Base-by-base conservation (phyloP, 495 filamentous ascomycete genomes). In the Ascodesmis nigricans region DNA sequence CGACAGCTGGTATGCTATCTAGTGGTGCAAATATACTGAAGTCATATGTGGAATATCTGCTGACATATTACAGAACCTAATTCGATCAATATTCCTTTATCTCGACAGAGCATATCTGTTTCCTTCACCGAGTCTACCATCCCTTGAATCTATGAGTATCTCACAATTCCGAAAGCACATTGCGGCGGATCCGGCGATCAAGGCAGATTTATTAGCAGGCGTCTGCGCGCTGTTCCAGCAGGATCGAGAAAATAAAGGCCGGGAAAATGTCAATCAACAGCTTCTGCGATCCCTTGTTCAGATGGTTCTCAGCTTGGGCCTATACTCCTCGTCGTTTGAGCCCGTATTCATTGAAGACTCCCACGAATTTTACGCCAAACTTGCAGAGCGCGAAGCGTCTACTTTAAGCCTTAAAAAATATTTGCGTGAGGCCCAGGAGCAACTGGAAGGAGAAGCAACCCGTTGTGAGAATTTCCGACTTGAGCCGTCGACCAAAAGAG, bases 31-130 rank as follows among this genome's bases (percentile, higher is more conserved):
- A n/a, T n/a, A n/a, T n/a, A n/a, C n/a, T n/a, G n/a, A n/a, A n/a
- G n/a, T n/a, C n/a, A n/a, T n/a, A n/a, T n/a, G n/a, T n/a, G n/a
- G n/a, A n/a, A n/a, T n/a, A n/a, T 10, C n/a, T 18, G 26, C 35
- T 37, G 6, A 30, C n/a, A n/a, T 7, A 13, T 29, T 36, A 31
- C 48, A 80, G 78, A 64, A 67, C 24, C 72, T 66, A 13, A 62
- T 97, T 33, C 66, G 79, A 36, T 80, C 71, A 39, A 73, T 92
- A 20, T 95, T 91, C 58, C 83, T 76, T 48, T 93, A 82, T 42
- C 62, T 97, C 35, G 84, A 97, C 47, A 70, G 87, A 38, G 78
- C 80, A 3, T 92, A 78, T 50, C 65, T 97, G 14, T 58, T 92
- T 1, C 69, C 71, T 21, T 66, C 65, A 70, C 43, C 58, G 67